phyloP scores from a whole-genome alignment of 441 rosid species.

The Kokia cookei region DNA sequence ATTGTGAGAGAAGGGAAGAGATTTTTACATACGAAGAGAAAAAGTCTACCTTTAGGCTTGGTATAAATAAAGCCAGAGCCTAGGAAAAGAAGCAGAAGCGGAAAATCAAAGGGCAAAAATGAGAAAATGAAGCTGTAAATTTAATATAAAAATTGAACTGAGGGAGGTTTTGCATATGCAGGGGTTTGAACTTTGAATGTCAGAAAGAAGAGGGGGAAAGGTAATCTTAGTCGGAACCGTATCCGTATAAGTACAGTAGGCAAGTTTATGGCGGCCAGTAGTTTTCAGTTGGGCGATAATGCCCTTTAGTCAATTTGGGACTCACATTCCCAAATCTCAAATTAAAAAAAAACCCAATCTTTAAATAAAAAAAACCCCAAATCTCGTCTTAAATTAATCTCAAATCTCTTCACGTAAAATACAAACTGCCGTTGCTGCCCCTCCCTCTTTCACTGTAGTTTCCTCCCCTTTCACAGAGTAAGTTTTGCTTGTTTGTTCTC shows the following conservation, averaged over 20 bases:
- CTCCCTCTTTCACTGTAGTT: too few species aligned
- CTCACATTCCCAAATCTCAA: background rate
- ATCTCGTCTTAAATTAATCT: too few species aligned
- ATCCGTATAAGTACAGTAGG: too few species aligned
- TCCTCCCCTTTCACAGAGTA: too few species aligned
- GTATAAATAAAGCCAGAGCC: background rate
- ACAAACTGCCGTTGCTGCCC: too few species aligned
- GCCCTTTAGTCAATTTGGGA: slow-evolving; percentile 2
- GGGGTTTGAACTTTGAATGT: slow-evolving; percentile 28
- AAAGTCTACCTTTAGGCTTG: slow-evolving; percentile 12
- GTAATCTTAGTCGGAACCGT: slow-evolving; percentile 13
- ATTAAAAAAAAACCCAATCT: too few species aligned
- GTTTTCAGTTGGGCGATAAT: slow-evolving; percentile 12
- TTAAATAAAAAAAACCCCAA: too few species aligned
- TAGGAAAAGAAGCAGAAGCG: background rate
- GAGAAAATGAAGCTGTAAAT: background rate
- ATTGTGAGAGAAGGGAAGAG: background rate
- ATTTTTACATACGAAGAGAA: slow-evolving; percentile 5
- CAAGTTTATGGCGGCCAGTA: background rate
- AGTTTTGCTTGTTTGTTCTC: too few species aligned
- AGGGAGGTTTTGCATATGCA: background rate
- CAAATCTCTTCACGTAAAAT: too few species aligned
- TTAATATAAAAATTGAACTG: background rate
- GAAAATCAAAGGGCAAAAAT: slow-evolving; percentile 15
- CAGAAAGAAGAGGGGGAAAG: slow-evolving; percentile 18